Evolutionary conservation across 441 rosid species (phyloP).

Genomic region (Hura crepitans): DNA sequence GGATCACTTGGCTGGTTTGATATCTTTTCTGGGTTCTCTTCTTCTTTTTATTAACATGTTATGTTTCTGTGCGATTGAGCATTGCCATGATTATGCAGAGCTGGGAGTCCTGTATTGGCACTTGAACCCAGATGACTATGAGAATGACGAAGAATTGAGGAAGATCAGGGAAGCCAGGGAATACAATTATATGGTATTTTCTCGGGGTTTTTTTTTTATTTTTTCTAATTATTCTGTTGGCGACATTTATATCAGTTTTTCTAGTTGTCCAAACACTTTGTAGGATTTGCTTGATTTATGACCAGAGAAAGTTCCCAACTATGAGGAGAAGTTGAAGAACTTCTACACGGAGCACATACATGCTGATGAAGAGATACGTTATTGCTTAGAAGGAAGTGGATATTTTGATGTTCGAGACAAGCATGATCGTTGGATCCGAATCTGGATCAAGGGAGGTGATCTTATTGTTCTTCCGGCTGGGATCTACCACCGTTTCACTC

Average conservation of each 20-base stretch:
- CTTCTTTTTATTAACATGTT: background rate
- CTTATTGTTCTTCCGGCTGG: slow-evolving; percentile 76
- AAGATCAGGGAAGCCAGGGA: slow-evolving; percentile 71
- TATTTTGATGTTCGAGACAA: slow-evolving; percentile 80
- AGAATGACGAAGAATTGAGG: slow-evolving; percentile 54
- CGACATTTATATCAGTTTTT: no score
- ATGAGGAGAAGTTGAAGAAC: slow-evolving; percentile 76
- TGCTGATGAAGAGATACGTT: slow-evolving; percentile 81
- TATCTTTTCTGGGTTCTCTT: slow-evolving; percentile 5
- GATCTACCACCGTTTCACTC: slow-evolving; percentile 83
- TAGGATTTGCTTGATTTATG: slow-evolving; percentile 80
- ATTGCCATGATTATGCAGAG: slow-evolving; percentile 36
- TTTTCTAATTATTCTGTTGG: no score
- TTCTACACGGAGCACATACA: slow-evolving; percentile 86
- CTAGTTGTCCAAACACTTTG: no score
- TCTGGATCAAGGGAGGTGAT: slow-evolving; percentile 66
- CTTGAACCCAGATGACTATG: slow-evolving; percentile 61
- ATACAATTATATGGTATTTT: slow-evolving; percentile 67
- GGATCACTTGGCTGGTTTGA: slow-evolving; percentile 54
- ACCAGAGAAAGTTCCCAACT: slow-evolving; percentile 72
- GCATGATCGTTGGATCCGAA: slow-evolving; percentile 66
- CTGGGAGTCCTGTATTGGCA: slow-evolving; percentile 76
- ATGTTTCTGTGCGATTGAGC: background rate
- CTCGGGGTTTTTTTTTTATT: background rate
- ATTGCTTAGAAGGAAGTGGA: slow-evolving; percentile 75